A percentile compares a stretch with the other conserved stretches of the same genome.
Evolutionary conservation across 768 basidiomycete species (phyloP).

Genomic region (Cystobasidium ongulense): DNA sequence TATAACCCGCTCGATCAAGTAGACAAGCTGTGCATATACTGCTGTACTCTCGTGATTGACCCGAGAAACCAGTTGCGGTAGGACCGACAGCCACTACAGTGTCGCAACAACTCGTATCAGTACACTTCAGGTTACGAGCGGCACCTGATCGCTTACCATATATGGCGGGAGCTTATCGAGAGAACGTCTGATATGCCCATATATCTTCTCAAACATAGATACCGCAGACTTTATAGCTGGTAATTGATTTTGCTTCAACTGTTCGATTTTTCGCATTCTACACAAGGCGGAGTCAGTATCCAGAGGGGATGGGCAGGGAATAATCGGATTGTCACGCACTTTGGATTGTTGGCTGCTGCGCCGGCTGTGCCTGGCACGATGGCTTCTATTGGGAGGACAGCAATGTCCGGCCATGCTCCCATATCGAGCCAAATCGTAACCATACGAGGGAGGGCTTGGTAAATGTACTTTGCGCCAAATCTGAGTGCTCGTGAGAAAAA

Average conservation of each 20-base stretch:
- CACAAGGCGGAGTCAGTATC: not conserved
- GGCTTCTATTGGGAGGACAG: not conserved
- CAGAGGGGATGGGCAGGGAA: not conserved
- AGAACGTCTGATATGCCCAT: conserved; percentile 35
- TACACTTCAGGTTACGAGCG: not conserved
- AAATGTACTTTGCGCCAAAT: conserved; percentile 86
- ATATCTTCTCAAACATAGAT: not conserved
- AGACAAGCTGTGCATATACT: conserved; percentile 57
- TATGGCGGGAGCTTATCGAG: conserved; percentile 43
- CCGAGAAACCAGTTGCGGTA: conserved; percentile 92
- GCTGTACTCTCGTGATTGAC: conserved; percentile 64
- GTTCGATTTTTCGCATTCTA: not conserved
- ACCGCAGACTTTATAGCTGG: not conserved
- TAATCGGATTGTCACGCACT: not conserved
- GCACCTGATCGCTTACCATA: conserved; percentile 2
- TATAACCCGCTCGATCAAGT: conserved; percentile 66
- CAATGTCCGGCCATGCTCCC: conserved; percentile 53
- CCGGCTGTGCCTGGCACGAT: not conserved
- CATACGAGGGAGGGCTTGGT: conserved; percentile 86
- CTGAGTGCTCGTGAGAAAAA: conserved; percentile 52
- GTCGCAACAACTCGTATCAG: not conserved
- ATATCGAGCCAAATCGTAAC: conserved; percentile 90
- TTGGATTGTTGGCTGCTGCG: not conserved
- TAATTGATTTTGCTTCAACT: not conserved
- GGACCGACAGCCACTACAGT: conserved; percentile 82